These are phyloP conservation scores for Kregervanrija fluxuum DNA, from an alignment of 805 yeast genomes.

Conservation along the genomic window DNA sequence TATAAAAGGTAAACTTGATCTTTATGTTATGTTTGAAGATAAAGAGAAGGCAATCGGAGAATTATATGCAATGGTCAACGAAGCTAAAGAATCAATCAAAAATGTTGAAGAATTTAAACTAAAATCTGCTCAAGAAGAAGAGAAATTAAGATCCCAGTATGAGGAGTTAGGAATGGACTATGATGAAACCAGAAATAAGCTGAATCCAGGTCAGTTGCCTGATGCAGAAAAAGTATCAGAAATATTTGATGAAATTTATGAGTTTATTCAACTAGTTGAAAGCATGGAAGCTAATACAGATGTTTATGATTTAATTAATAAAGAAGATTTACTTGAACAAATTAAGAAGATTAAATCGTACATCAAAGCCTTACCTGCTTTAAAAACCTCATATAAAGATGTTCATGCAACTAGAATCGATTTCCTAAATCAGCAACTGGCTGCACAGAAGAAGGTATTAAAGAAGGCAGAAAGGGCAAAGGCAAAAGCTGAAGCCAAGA, in stretches of 20 bases:
- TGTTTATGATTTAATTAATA: conserved; percentile 11
- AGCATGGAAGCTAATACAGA: conserved; percentile 20
- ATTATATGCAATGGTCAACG: too few relatives aligned
- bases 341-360: conserved; percentile 16
- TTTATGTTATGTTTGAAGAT: conserved; percentile 19
- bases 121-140: conserved; percentile 33
- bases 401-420: conserved; percentile 25
- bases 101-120: conserved; percentile 1
- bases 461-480: conserved; percentile 16
- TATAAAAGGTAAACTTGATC: conserved; percentile 28
- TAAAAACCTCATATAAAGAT: conserved; percentile 11
- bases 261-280: conserved; percentile 24
- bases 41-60: too few relatives aligned
- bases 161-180: conserved; percentile 42
- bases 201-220: conserved; percentile 29
- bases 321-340: conserved; percentile 19
- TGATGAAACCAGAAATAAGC: conserved; percentile 41
- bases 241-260: conserved; percentile 18
- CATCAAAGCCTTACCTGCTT: conserved; percentile 19
- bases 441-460: conserved; percentile 1
- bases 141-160: conserved; percentile 35
- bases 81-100: not conserved
- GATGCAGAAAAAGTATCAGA: conserved; percentile 23
- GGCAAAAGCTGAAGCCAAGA: not conserved
- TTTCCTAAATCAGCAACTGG: conserved; percentile 16